Conservation (phyloP, 352 stramenopile genomes). For the Phytopythium helicoides region DNA sequence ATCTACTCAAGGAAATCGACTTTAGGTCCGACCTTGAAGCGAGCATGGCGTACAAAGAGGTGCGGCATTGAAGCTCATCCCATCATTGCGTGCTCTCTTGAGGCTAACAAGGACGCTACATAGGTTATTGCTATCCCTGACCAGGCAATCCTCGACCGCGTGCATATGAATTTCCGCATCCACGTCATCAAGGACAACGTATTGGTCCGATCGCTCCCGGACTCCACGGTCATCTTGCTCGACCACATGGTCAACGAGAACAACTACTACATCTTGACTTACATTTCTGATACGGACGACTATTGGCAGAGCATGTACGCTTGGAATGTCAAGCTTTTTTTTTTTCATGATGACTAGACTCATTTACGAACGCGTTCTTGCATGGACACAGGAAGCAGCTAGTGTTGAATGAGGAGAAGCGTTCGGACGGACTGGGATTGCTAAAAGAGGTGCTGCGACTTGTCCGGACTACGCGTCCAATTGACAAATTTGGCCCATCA, state of each 20-base stretch:
- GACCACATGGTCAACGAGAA: conserved; percentile 86
- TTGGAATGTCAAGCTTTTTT: neutral
- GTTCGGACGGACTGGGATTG: conserved; percentile 52
- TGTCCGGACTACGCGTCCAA: conserved; percentile 49
- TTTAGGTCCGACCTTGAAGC: conserved; percentile 67
- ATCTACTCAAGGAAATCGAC: conserved; percentile 70
- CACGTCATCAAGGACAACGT: conserved; percentile 89
- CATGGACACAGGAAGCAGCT: conserved; percentile 41
- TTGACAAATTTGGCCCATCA: conserved; percentile 56
- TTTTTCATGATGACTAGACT: neutral
- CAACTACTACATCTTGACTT: conserved; percentile 82
- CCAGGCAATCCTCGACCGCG: conserved; percentile 46
- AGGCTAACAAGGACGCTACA: neutral
- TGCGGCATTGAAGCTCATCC: conserved; percentile 8
- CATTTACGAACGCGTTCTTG: conserved; percentile 8
- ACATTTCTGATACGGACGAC: conserved; percentile 67
- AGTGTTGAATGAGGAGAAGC: conserved; percentile 30
- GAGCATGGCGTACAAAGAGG: conserved; percentile 63
- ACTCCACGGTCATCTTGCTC: conserved; percentile 73
- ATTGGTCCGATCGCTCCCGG: conserved; percentile 67
- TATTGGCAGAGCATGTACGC: conserved; percentile 67
- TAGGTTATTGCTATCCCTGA: conserved; percentile 77
- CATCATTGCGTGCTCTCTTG: neutral
- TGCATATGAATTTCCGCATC: conserved; percentile 87
- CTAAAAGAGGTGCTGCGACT: conserved; percentile 74